These are phyloP conservation scores for Globisporangium cystogenes DNA, from an alignment of 352 stramenopile species.

Conservation along the genomic window DNA sequence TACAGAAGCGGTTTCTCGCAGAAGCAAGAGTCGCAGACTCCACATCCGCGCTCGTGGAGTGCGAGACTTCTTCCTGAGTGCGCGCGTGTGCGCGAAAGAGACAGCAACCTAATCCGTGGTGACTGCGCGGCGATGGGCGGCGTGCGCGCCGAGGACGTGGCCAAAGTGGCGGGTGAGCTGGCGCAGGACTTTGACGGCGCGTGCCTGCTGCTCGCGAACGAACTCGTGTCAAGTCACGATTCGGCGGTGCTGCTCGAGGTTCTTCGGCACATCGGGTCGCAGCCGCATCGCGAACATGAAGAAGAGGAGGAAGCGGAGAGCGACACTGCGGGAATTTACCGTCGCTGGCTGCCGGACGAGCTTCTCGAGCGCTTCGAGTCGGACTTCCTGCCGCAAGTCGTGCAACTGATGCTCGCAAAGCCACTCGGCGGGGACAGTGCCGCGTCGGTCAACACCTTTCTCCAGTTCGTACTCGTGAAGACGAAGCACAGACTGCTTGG, in stretches of 20 bases:
- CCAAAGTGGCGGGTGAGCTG: conserved; percentile 28
- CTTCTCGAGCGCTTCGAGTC: conserved; percentile 33
- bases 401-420: conserved; percentile 42
- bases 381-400: conserved; percentile 51
- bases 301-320: neutral
- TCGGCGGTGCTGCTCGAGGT: conserved; percentile 25
- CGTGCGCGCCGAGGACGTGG: conserved; percentile 12
- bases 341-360: conserved; percentile 20
- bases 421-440: conserved; percentile 25
- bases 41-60: too few species aligned
- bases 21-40: too few species aligned
- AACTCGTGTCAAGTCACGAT: conserved; percentile 28
- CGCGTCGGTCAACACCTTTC: conserved; percentile 34
- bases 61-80: too few species aligned
- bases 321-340: neutral
- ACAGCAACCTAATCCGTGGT: too few species aligned
- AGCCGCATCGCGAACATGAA: neutral
- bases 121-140: neutral
- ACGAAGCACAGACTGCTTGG: conserved; percentile 21
- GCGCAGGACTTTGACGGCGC: conserved; percentile 47
- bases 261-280: conserved; percentile 11
- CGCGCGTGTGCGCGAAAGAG: too few species aligned
- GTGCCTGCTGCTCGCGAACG: conserved; percentile 30
- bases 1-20: too few species aligned
- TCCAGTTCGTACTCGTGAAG: conserved; percentile 36